Conservation (phyloP, 306 rosid genomes). For the Vachellia collinsii region DNA sequence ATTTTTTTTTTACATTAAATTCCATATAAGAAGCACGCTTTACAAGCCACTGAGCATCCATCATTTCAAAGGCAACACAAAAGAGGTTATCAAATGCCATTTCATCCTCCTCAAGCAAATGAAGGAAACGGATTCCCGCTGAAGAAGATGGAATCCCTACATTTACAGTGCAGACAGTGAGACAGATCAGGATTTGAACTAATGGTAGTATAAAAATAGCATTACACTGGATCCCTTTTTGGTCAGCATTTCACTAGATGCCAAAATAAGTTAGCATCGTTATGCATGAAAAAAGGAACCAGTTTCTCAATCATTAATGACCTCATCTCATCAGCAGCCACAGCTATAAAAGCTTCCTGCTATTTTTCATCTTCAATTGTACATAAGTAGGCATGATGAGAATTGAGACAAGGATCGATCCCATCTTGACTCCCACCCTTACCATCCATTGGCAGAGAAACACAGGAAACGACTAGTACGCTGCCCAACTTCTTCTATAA, state of each 20-base stretch:
- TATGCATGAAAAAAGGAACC: neutral
- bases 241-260: constrained; percentile 11
- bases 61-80: constrained; percentile 84
- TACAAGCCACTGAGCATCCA: constrained; percentile 98
- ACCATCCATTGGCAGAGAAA: neutral
- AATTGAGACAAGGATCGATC: neutral
- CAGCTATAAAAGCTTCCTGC: neutral
- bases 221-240: neutral
- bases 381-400: neutral
- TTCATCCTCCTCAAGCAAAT: constrained; percentile 71
- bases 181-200: neutral
- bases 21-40: constrained; percentile 94
- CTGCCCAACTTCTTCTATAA: constrained; percentile 12
- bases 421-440: neutral
- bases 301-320: neutral
- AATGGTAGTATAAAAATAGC: neutral
- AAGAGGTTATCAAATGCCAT: constrained; percentile 87
- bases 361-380: neutral
- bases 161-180: neutral
- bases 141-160: constrained; percentile 64
- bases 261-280: neutral
- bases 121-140: constrained; percentile 68
- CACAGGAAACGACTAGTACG: neutral
- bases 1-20: constrained; percentile 62
- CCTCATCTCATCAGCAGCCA: neutral